Percentiles rank a stretch among this genome's conserved stretches.
phyloP scores from a whole-genome alignment of 345 rosid genomes.

The Populus deltoides region DNA sequence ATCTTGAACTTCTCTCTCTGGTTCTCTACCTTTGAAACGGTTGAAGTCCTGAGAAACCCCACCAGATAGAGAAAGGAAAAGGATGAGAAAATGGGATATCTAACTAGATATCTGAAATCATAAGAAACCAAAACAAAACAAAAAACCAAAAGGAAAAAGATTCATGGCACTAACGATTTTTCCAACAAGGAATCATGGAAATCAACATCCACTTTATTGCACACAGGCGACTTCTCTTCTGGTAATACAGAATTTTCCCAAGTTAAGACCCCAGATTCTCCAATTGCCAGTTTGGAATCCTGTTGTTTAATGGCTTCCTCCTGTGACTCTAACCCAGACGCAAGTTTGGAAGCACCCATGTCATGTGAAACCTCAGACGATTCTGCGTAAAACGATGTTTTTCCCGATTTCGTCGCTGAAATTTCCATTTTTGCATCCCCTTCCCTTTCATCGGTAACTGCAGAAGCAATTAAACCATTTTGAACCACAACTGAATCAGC shows the following conservation, averaged over 20 bases:
- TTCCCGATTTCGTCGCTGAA: slow-evolving; percentile 11
- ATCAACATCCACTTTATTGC: slow-evolving; percentile 22
- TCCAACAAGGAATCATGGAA: slow-evolving; percentile 27
- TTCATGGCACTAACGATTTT: slow-evolving; percentile 37
- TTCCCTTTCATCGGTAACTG: slow-evolving; percentile 16
- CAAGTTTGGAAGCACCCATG: slow-evolving; percentile 15
- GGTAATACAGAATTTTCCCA: slow-evolving; percentile 14
- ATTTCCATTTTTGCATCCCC: slow-evolving; percentile 13
- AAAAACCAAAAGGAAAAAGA: not conserved
- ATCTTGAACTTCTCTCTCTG: slow-evolving; percentile 35
- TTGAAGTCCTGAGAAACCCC: slow-evolving; percentile 26
- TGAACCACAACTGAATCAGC: slow-evolving; percentile 16
- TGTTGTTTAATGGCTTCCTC: slow-evolving; percentile 19
- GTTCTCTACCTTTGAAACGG: slow-evolving; percentile 14
- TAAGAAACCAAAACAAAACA: not conserved
- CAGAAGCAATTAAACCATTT: slow-evolving; percentile 15
- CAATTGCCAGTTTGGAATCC: slow-evolving; percentile 17
- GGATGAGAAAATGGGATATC: slow-evolving; percentile 17
- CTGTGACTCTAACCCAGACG: slow-evolving; percentile 14
- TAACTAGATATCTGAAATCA: slow-evolving; percentile 8
- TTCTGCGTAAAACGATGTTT: not conserved
- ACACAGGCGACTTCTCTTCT: slow-evolving; percentile 13
- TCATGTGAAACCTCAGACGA: slow-evolving; percentile 3
- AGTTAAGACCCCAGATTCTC: slow-evolving; percentile 19
- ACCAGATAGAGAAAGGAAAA: not conserved